Evolutionary conservation across 257 asterid genomes (phyloP).

Genomic region (Eustoma russellianum): DNA sequence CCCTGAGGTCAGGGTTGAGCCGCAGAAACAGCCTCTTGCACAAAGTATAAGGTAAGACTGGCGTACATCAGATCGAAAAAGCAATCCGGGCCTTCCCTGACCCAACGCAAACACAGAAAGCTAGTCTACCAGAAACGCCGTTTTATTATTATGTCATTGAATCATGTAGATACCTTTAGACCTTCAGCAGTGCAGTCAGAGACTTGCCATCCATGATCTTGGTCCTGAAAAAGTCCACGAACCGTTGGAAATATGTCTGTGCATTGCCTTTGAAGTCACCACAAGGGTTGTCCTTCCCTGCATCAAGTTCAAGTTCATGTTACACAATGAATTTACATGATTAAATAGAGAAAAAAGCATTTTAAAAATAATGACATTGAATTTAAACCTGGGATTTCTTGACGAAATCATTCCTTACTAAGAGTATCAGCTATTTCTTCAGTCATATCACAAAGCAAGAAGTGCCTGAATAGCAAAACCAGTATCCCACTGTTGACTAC

Average conservation of each 20-base stretch:
- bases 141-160: too few relatives aligned
- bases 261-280: conserved; percentile 71
- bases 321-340: neutral
- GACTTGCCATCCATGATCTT: conserved; percentile 97
- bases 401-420: conserved; percentile 46
- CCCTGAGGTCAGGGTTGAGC: too few relatives aligned
- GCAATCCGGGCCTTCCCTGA: too few relatives aligned
- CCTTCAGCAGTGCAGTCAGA: conserved; percentile 99
- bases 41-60: too few relatives aligned
- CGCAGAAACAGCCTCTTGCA: too few relatives aligned
- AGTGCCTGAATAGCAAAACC: conserved; percentile 77
- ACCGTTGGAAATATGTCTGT: conserved; percentile 82
- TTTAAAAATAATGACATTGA: too few relatives aligned
- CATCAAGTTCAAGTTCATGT: neutral
- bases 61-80: too few relatives aligned
- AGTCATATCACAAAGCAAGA: conserved; percentile 45
- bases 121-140: too few relatives aligned
- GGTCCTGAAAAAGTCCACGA: conserved; percentile 95
- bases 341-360: too few relatives aligned
- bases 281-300: conserved; percentile 72
- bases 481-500: conserved; percentile 87
- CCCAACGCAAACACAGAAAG: too few relatives aligned
- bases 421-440: conserved; percentile 64
- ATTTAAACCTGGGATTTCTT: conserved; percentile 68
- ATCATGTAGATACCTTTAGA: conserved; percentile 43